phyloP scores from a whole-genome alignment of 352 stramenopile species.

The Hyaloperonospora brassicae region DNA sequence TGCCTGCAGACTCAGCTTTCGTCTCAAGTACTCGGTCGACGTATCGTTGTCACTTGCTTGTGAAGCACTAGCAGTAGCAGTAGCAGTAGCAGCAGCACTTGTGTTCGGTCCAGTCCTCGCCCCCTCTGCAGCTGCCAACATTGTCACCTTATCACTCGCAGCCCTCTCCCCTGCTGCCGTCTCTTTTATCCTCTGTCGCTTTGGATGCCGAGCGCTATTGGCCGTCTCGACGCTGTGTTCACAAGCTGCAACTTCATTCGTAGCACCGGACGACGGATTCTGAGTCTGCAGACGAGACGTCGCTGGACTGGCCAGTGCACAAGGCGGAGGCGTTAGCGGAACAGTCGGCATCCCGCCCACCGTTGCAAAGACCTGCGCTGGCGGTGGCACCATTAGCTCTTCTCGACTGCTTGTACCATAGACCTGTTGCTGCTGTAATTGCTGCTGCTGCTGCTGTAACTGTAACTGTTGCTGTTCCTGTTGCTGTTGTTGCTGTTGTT shows the following conservation, averaged over 20 bases:
- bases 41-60: constrained; percentile 9
- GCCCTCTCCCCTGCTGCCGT: constrained; percentile 5
- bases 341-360: constrained; percentile 8
- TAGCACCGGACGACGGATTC: background rate
- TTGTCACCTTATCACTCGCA: constrained; percentile 3
- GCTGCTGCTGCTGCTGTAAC: constrained; percentile 5
- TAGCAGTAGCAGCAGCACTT: no score
- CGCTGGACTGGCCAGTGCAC: constrained; percentile 2
- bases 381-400: no score
- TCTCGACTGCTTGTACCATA: constrained; percentile 1
- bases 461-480: background rate
- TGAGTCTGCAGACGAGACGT: constrained; percentile 2
- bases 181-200: constrained; percentile 10
- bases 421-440: constrained; percentile 11
- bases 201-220: constrained; percentile 9
- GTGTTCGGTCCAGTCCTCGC: background rate
- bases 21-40: constrained; percentile 31
- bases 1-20: constrained; percentile 35
- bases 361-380: no score
- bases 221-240: constrained; percentile 10
- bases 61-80: no score
- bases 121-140: background rate
- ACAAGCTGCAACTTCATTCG: background rate
- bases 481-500: constrained; percentile 3
- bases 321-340: constrained; percentile 5